A percentile compares a stretch with the other conserved stretches of the same genome.
Conservation (phyloP, 805 yeast species). For the Pichia rugopelliculosa region DNA sequence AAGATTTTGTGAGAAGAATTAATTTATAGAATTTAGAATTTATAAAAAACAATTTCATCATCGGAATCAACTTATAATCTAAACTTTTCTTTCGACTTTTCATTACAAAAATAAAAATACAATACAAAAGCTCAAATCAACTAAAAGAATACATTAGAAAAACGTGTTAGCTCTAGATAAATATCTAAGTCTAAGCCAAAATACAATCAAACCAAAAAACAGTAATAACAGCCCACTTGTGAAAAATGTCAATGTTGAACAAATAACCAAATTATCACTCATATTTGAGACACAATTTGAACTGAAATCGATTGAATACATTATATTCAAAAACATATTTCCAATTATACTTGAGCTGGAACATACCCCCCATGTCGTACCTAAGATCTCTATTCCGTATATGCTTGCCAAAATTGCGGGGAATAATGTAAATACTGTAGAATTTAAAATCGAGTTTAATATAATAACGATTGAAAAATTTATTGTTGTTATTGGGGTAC, state of each 20-base stretch:
- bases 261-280: conserved; percentile 20
- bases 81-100: too few relatives aligned
- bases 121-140: background rate
- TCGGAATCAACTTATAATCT: too few relatives aligned
- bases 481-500: conserved; percentile 16
- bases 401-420: conserved; percentile 78
- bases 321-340: conserved; percentile 41
- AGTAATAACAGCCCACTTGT: conserved; percentile 22
- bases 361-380: conserved; percentile 88
- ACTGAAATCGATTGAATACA: conserved; percentile 66
- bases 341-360: conserved; percentile 63
- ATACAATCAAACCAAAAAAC: conserved; percentile 19
- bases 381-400: conserved; percentile 86
- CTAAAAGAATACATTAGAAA: conserved; percentile 13
- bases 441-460: conserved; percentile 37
- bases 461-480: conserved; percentile 20
- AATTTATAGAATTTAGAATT: too few relatives aligned
- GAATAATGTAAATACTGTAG: conserved; percentile 76
- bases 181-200: conserved; percentile 18
- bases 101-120: too few relatives aligned
- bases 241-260: conserved; percentile 29
- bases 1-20: too few relatives aligned
- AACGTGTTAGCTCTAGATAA: conserved; percentile 21
- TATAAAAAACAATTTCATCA: too few relatives aligned
- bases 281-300: conserved; percentile 22